Evolutionary conservation across 2,329 filamentous ascomycete species (phyloP).

Genomic region (Tympanopsis confertula): DNA sequence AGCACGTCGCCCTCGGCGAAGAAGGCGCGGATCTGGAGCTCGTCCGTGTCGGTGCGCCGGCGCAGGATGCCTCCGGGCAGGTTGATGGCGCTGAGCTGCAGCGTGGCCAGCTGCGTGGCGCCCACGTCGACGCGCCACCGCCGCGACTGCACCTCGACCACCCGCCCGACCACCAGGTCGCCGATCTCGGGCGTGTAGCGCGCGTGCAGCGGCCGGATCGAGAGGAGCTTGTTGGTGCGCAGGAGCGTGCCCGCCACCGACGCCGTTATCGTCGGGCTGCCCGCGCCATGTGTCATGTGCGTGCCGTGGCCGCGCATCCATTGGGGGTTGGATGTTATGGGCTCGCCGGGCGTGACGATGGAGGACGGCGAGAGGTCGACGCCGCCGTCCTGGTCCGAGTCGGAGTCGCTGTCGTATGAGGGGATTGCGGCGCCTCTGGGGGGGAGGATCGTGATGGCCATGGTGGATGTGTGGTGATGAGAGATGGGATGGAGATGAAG

Average conservation of each 20-base stretch:
- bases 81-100: conserved; percentile 85
- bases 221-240: conserved; percentile 94
- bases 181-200: conserved; percentile 94
- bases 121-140: conserved; percentile 94
- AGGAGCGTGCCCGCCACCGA: conserved; percentile 83
- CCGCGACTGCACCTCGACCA: conserved; percentile 85
- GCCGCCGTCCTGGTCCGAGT: conserved; percentile 30
- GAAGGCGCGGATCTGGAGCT: conserved; percentile 93
- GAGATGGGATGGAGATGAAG: no score
- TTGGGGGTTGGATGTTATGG: conserved; percentile 83
- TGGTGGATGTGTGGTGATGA: no score
- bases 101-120: conserved; percentile 70
- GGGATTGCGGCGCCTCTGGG: no score
- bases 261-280: conserved; percentile 62
- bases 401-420: conserved; percentile 7
- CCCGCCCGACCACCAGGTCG: conserved; percentile 85
- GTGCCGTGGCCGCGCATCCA: conserved; percentile 98
- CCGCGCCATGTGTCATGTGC: conserved; percentile 48
- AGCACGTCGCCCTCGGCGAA: conserved; percentile 91
- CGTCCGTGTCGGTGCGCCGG: conserved; percentile 89
- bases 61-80: conserved; percentile 85
- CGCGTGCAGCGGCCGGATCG: conserved; percentile 77
- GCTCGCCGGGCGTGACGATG: conserved; percentile 79
- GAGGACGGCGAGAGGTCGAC: conserved; percentile 9
- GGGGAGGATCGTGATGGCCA: no score